phyloP scores from a whole-genome alignment of 2,329 filamentous ascomycete species.

The Alternaria consortialis region DNA sequence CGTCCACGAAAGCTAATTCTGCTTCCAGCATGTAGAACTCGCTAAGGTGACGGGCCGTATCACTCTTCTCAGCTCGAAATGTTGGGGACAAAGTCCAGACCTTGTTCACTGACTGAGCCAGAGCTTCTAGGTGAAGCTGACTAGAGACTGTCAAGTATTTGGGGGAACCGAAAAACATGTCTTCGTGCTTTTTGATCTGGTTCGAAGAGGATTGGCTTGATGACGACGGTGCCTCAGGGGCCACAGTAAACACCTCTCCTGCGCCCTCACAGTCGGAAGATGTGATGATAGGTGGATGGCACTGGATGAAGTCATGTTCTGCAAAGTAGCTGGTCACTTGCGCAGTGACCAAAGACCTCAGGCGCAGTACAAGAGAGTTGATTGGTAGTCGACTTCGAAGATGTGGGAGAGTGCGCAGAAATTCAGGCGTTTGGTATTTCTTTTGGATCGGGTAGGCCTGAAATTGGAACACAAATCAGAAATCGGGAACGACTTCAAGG shows the following conservation, averaged over 20 bases:
- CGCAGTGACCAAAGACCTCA: conserved; percentile 82
- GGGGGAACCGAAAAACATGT: conserved; percentile 79
- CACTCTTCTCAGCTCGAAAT: conserved; percentile 84
- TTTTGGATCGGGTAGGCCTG: conserved; percentile 94
- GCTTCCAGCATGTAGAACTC: conserved; percentile 99
- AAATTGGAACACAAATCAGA: conserved; percentile 29
- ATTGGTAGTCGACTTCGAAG: conserved; percentile 82
- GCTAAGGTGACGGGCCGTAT: conserved; percentile 91
- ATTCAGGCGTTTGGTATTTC: conserved; percentile 92
- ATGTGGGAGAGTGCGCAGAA: conserved; percentile 86
- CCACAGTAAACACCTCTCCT: conserved; percentile 86
- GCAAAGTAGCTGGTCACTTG: conserved; percentile 80
- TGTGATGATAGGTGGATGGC: conserved; percentile 92
- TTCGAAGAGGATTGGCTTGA: conserved; percentile 21
- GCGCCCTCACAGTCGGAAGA: conserved; percentile 98
- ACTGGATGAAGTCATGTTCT: conserved; percentile 75
- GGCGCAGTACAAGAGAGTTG: conserved; percentile 80
- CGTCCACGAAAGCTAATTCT: conserved; percentile 80
- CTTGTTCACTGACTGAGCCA: conserved; percentile 85
- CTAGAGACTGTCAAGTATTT: conserved; percentile 97
- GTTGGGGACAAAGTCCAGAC: conserved; percentile 96
- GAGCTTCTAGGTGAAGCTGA: conserved; percentile 91
- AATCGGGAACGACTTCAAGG: conserved; percentile 3
- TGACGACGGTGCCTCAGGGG: conserved; percentile 38
- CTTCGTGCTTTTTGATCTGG: conserved; percentile 37